phyloP scores from a whole-genome alignment of 148 eudicot species.

The Rhododendron griersonianum region DNA sequence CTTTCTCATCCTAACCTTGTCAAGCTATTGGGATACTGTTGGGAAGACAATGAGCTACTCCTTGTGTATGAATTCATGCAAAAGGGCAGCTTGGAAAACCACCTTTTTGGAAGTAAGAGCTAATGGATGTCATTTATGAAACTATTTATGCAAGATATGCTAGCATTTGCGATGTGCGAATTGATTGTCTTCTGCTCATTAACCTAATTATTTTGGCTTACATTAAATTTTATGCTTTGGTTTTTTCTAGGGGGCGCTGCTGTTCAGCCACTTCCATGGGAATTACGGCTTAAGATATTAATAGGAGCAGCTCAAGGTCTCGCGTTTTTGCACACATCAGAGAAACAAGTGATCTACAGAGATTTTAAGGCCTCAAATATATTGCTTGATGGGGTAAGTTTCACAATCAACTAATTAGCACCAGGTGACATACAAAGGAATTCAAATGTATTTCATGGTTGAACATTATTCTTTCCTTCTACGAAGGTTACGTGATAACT shows the following conservation, averaged over 20 bases:
- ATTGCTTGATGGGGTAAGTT: slow-evolving; percentile 69
- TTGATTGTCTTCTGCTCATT: not conserved
- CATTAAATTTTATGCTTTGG: not conserved
- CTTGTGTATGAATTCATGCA: slow-evolving; percentile 84
- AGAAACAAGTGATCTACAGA: slow-evolving; percentile 60
- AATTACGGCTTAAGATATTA: slow-evolving; percentile 53
- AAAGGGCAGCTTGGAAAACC: slow-evolving; percentile 79
- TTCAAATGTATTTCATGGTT: slow-evolving; percentile 1
- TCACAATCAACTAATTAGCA: not conserved
- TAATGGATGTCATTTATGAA: not conserved
- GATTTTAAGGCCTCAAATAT: slow-evolving; percentile 85
- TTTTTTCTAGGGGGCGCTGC: slow-evolving; percentile 49
- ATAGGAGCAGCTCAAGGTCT: slow-evolving; percentile 85
- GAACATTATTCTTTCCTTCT: not conserved
- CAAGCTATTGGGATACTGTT: slow-evolving; percentile 70
- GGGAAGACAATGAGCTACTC: slow-evolving; percentile 59
- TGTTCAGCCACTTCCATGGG: slow-evolving; percentile 88
- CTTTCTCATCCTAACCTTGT: slow-evolving; percentile 84
- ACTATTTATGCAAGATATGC: not conserved
- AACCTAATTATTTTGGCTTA: not conserved
- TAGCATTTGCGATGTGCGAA: not conserved
- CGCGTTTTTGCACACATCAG: slow-evolving; percentile 64
- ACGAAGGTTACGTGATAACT: not conserved
- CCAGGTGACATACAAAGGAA: not conserved
- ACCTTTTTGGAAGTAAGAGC: slow-evolving; percentile 74